Base-by-base conservation (phyloP, 1,284 basidiomycete species). In the Athelia sp. region DNA sequence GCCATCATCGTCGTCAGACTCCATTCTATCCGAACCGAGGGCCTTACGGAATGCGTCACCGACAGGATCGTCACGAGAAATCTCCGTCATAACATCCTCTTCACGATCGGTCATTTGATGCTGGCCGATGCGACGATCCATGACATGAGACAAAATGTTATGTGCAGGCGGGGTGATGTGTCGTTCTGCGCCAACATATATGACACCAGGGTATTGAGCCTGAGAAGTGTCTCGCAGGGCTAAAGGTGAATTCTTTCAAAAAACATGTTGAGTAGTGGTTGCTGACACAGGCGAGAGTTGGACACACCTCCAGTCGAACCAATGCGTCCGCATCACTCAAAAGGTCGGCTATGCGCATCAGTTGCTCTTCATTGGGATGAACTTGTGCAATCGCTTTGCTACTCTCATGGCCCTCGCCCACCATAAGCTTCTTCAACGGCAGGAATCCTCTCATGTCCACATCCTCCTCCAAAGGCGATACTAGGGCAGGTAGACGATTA, bases 361-460 rank as follows among this genome's bases (percentile, higher is more conserved):
- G 71, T 59, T 95, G 90, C 71, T 95, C 93, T 57, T 93, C 93
- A 58, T 97, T 98, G 2, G 95, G 95, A 70, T 97, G 95, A 9
- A 87, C 84, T 50, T 82, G 78, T 49, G 81, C 79, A 46, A 68
- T 63, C 11, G 61, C 50, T 34, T 60, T 56, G 38, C 50, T 44
- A 17, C 56, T 60, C 4, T 13, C 4, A 29, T 13, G 13, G 13
- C 13, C 26, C 13, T 48, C 52, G 17, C 62, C 66, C 43, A 60
- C 70, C 64, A 79, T 69, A 54, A 79, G 65, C 50, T 80, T 78
- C 48, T 81, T 80, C 45, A 98, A 73, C 2, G 96, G 96, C n/a
- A 86, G 70, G 62, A 97, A 98, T 0, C 94, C 96, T 38, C 78
- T 76, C 75, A 97, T 80, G 52, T 98, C 95, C 3, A 86, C 67